These are phyloP conservation scores for Vanrija humicola DNA, from an alignment of 1,284 basidiomycete species.

Conservation along the genomic window DNA sequence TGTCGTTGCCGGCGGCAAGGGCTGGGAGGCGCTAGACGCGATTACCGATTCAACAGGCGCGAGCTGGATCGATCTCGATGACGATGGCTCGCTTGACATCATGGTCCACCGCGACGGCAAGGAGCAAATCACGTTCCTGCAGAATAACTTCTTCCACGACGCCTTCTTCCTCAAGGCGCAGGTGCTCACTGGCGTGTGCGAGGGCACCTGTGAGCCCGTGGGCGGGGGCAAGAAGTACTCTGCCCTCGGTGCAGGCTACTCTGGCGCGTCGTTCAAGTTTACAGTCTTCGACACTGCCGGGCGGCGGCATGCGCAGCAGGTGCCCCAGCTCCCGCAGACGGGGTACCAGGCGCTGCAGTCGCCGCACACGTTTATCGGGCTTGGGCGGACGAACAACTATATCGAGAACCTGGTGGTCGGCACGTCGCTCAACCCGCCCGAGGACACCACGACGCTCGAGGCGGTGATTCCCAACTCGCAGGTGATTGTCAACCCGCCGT, in stretches of 20 bases:
- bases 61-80: constrained; percentile 87
- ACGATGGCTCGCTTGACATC: constrained; percentile 93
- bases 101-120: constrained; percentile 77
- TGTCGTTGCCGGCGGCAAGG: constrained; percentile 64
- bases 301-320: constrained; percentile 82
- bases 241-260: constrained; percentile 88
- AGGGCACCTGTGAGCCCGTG: constrained; percentile 64
- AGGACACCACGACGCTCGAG: constrained; percentile 83
- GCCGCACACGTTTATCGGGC: constrained; percentile 92
- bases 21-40: constrained; percentile 57
- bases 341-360: constrained; percentile 82
- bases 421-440: constrained; percentile 59
- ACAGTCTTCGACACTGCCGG: constrained; percentile 94
- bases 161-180: constrained; percentile 98
- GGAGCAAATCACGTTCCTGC: constrained; percentile 67
- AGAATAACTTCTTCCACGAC: constrained; percentile 98
- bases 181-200: constrained; percentile 89
- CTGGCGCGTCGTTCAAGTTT: constrained; percentile 95
- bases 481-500: constrained; percentile 84
- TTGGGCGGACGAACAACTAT: constrained; percentile 99
- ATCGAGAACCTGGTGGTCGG: constrained; percentile 61
- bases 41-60: constrained; percentile 76
- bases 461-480: constrained; percentile 97
- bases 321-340: constrained; percentile 87
- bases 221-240: constrained; percentile 65